A percentile compares a stretch with the other conserved stretches of the same genome.
phyloP scores from a whole-genome alignment of 2,329 filamentous ascomycete species.

The Coniella lustricola region DNA sequence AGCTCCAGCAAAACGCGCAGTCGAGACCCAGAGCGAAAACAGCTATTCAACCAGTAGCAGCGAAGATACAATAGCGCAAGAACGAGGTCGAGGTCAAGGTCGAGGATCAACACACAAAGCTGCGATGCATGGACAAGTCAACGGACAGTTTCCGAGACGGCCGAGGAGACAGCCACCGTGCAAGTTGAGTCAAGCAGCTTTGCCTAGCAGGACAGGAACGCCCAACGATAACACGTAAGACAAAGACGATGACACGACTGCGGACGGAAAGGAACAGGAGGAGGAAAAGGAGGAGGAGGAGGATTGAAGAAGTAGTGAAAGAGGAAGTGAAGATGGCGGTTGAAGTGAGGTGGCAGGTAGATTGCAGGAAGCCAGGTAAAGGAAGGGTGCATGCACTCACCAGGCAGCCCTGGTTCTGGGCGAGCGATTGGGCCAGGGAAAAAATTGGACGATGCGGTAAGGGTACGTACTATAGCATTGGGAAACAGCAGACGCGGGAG shows the following conservation, averaged over 20 bases:
- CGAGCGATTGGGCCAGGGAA: not conserved
- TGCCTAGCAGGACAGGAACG: too few species aligned
- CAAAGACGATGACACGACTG: not conserved
- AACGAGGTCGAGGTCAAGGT: not conserved
- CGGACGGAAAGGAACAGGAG: not conserved
- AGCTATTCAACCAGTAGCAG: not conserved
- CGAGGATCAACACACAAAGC: not conserved
- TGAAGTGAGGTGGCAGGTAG: not conserved
- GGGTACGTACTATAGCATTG: not conserved
- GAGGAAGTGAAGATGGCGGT: not conserved
- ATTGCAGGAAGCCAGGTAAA: not conserved
- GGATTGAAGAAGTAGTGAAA: too few species aligned
- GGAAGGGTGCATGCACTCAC: conserved; percentile 1
- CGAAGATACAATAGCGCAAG: not conserved
- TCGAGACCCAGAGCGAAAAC: too few species aligned
- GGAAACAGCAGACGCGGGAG: conserved; percentile 3
- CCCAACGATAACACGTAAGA: not conserved
- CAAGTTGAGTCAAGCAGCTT: too few species aligned
- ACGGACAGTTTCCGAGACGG: not conserved
- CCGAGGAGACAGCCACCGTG: too few species aligned
- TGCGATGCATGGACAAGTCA: not conserved
- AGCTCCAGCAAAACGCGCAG: not conserved
- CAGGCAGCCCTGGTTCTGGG: not conserved
- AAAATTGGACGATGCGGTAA: conserved; percentile 1
- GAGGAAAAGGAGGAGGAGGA: not conserved